These are phyloP conservation scores for Keithomyces neogunnii DNA, from an alignment of 2,329 filamentous ascomycete genomes.

Conservation along the genomic window DNA sequence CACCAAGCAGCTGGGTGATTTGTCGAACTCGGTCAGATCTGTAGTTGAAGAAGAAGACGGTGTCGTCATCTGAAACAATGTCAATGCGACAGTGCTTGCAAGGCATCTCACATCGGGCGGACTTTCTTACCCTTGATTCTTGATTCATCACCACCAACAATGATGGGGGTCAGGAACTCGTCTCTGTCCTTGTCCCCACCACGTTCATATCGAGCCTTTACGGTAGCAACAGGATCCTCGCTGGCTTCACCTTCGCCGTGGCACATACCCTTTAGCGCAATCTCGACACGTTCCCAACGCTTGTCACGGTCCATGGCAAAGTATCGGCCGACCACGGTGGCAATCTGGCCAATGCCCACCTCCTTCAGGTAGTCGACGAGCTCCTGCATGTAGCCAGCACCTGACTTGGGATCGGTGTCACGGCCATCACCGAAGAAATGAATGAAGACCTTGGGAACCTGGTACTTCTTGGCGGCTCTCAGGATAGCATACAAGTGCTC, in stretches of 20 bases:
- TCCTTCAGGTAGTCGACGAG: constrained; percentile 75
- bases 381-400: constrained; percentile 78
- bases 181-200: constrained; percentile 65
- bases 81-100: constrained; percentile 6
- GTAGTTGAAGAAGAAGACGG: constrained; percentile 99
- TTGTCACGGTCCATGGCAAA: constrained; percentile 99
- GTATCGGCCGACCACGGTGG: constrained; percentile 91
- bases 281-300: constrained; percentile 91
- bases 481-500: constrained; percentile 83
- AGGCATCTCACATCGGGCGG: neutral
- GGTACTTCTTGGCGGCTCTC: constrained; percentile 79
- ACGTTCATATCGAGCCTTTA: constrained; percentile 81
- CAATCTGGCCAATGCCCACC: constrained; percentile 77
- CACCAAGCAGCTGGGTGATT: constrained; percentile 88
- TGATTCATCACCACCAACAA: constrained; percentile 77
- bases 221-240: constrained; percentile 74
- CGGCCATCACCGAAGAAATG: constrained; percentile 99
- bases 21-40: constrained; percentile 95
- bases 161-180: constrained; percentile 97
- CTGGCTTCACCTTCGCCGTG: constrained; percentile 80
- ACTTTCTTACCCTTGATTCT: constrained; percentile 65
- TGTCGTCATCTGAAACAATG: constrained; percentile 62
- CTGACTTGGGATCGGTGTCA: constrained; percentile 95
- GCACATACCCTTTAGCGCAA: constrained; percentile 81
- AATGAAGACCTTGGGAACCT: constrained; percentile 86